Conservation (phyloP, 2,329 filamentous ascomycete genomes). For the Aureobasidium sp. region DNA sequence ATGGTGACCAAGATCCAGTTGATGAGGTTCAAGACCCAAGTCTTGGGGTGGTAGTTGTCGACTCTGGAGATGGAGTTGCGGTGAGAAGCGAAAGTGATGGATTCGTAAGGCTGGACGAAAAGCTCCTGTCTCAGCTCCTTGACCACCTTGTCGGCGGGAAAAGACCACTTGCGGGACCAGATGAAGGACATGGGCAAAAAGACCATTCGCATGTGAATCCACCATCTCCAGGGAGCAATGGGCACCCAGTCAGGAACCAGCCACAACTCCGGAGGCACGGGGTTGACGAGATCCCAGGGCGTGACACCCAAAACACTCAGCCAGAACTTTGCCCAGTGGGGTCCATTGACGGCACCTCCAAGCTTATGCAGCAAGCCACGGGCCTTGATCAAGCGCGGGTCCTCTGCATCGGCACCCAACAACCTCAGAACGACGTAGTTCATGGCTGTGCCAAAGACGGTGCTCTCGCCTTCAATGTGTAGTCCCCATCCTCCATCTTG, state of each 20-base stretch:
- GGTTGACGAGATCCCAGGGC: slow-evolving; percentile 89
- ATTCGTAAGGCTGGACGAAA: slow-evolving; percentile 67
- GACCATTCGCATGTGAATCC: slow-evolving; percentile 98
- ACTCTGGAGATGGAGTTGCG: slow-evolving; percentile 70
- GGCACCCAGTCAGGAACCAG: slow-evolving; percentile 29
- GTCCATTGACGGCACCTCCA: slow-evolving; percentile 72
- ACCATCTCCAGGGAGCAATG: slow-evolving; percentile 73
- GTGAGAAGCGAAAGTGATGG: slow-evolving; percentile 67
- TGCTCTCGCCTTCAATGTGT: slow-evolving; percentile 88
- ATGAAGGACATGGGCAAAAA: slow-evolving; percentile 86
- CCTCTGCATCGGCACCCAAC: slow-evolving; percentile 73
- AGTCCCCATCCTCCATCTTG: slow-evolving; percentile 91
- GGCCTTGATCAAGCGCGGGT: slow-evolving; percentile 77
- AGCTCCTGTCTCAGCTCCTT: slow-evolving; percentile 69
- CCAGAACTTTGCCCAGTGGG: slow-evolving; percentile 98
- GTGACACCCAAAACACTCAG: slow-evolving; percentile 73
- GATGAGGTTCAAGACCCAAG: slow-evolving; percentile 65
- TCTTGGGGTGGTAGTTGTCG: slow-evolving; percentile 93
- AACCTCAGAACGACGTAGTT: slow-evolving; percentile 79
- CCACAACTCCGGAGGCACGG: slow-evolving; percentile 89
- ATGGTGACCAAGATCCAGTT: slow-evolving; percentile 74
- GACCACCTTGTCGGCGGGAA: slow-evolving; percentile 56
- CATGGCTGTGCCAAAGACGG: slow-evolving; percentile 79
- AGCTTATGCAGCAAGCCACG: slow-evolving; percentile 72
- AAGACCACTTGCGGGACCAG: slow-evolving; percentile 73